These are phyloP conservation scores for Apiospora kogelbergensis DNA, from an alignment of 2,329 filamentous ascomycete genomes.

Conservation along the genomic window DNA sequence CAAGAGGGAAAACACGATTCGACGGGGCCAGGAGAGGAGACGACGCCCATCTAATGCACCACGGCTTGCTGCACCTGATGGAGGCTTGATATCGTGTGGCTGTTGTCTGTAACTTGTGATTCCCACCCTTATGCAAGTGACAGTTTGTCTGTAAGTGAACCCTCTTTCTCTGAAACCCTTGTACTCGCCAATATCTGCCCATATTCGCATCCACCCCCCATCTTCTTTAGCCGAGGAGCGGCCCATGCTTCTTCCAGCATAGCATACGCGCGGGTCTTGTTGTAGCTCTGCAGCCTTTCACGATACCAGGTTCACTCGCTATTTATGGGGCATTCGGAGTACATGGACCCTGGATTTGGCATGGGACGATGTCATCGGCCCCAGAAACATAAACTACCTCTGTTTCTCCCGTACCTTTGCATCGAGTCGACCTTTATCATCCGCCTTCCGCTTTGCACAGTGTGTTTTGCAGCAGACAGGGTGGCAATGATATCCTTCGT, in stretches of 20 bases:
- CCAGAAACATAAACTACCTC: background rate
- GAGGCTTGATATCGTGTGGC: conserved; percentile 13
- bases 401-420: background rate
- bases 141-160: conserved; percentile 29
- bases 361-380: background rate
- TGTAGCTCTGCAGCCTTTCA: background rate
- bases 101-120: conserved; percentile 12
- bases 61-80: conserved; percentile 15
- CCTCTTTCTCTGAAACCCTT: conserved; percentile 4
- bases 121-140: conserved; percentile 25
- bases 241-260: conserved; percentile 3
- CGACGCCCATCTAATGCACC: conserved; percentile 11
- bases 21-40: background rate
- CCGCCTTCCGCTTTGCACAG: conserved; percentile 10
- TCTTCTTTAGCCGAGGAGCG: background rate
- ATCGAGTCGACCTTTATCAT: background rate
- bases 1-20: background rate
- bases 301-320: background rate
- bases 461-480: conserved; percentile 10
- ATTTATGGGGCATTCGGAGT: background rate
- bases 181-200: background rate
- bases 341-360: conserved; percentile 6
- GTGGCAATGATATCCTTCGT: conserved; percentile 3
- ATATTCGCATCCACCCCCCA: background rate
- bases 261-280: background rate